These are phyloP conservation scores for Diplotaxis tenuifolia DNA, from an alignment of 345 rosid species.

Conservation along the genomic window DNA sequence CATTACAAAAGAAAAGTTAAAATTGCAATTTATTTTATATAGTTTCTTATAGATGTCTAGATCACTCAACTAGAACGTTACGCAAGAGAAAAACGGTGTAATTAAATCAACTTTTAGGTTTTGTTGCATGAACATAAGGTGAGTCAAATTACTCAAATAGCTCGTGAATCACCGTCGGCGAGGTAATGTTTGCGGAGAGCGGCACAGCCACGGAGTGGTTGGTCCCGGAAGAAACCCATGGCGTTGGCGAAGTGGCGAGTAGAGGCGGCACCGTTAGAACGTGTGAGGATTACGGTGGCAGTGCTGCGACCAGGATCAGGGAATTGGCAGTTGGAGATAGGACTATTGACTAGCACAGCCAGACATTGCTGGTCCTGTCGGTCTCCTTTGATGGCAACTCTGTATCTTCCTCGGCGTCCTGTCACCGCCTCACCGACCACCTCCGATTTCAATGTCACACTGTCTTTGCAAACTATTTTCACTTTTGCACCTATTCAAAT, in stretches of 20 bases:
- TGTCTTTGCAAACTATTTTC: slow-evolving; percentile 53
- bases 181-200: slow-evolving; percentile 44
- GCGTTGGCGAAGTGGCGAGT: slow-evolving; percentile 55
- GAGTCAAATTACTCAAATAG: slow-evolving; percentile 29
- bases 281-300: slow-evolving; percentile 59
- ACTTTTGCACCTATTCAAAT: slow-evolving; percentile 52
- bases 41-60: slow-evolving; percentile 5
- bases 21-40: slow-evolving; percentile 12
- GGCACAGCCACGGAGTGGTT: slow-evolving; percentile 44
- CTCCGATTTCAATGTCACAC: slow-evolving; percentile 23
- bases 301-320: slow-evolving; percentile 47
- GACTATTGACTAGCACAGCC: slow-evolving; percentile 52
- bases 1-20: background rate
- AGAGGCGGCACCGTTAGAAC: slow-evolving; percentile 56
- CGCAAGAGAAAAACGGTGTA: background rate
- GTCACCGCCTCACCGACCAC: slow-evolving; percentile 42
- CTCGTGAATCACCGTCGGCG: slow-evolving; percentile 33
- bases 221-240: slow-evolving; percentile 55
- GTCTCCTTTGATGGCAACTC: slow-evolving; percentile 51
- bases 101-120: background rate
- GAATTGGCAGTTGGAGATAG: slow-evolving; percentile 34
- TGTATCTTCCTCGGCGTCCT: slow-evolving; percentile 44
- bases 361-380: slow-evolving; percentile 55
- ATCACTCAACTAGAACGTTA: background rate
- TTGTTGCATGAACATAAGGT: background rate